Evolutionary conservation across 257 asterid species (phyloP), one percentile per base, ranked within the genome.

Genomic region (Capsicum chinense): DNA sequence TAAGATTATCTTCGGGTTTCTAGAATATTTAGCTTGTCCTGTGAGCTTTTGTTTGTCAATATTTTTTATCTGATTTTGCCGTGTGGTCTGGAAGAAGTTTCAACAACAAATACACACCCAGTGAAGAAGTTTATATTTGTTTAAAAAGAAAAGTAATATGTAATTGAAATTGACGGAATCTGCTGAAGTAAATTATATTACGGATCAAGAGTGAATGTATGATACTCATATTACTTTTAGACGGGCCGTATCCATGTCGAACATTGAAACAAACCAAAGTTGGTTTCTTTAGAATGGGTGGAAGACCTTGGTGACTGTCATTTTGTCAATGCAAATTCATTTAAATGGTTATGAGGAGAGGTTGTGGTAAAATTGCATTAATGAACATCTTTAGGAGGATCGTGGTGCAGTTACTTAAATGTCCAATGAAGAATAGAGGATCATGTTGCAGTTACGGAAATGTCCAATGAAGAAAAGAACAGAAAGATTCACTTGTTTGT

Each of bases 391-490:
- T 17, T 83, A 9, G 56, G 64, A 63, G 19, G 39, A 66, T 44
- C 80, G 42, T 73, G 35, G 47, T 50, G 62, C 81, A 74, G 62
- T 74, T 52, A 54, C 64, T 54, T 33, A 33, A 59, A 56, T 39
- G 44, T 3, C 44, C 44, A 54, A 78, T 54, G 62, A 54, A 78
- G 81, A 54, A 35, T 26, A 26, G 63, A 63, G 19, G 39, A 64
- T 44, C 80, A 57, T 71, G 33, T 21, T 50, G 60, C 80, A 74
- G 60, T 74, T 50, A 54, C 64, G 26, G 14, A 26, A 58, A 56
- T 11, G 79, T 19, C 69, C 68, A 54, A 78, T 54, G 62, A 54
- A 78, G 81, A 54, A 35, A 54, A 78, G 81, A 26, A 78, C 82
- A 78, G 15, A 78, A 33, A 26, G 47, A 54, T 26, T 57, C 33